Percentiles rank a stretch among this genome's conserved stretches.
Evolutionary conservation across 805 yeast species (phyloP).

Genomic region (Kluyveromyces dobzhanskii): DNA sequence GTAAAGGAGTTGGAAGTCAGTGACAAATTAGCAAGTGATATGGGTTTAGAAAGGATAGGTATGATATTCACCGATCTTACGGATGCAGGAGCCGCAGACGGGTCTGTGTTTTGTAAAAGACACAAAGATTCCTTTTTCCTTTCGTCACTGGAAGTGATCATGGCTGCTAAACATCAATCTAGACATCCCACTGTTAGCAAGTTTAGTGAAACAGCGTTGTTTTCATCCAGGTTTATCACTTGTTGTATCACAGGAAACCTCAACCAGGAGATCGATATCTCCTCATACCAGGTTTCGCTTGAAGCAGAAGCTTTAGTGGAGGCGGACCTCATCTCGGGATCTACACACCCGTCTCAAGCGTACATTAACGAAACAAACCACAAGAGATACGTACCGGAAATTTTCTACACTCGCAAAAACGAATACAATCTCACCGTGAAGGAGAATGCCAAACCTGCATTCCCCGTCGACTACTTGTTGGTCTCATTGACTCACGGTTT

Average conservation of each 20-base stretch:
- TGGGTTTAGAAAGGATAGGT: slow-evolving; percentile 72
- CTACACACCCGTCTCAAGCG: slow-evolving; percentile 85
- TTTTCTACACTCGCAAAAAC: slow-evolving; percentile 73
- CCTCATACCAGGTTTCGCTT: slow-evolving; percentile 82
- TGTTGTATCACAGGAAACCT: slow-evolving; percentile 89
- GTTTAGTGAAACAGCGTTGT: slow-evolving; percentile 54
- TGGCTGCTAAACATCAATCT: slow-evolving; percentile 75
- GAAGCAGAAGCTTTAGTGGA: slow-evolving; percentile 80
- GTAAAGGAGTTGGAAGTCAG: slow-evolving; percentile 37
- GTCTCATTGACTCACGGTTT: slow-evolving; percentile 91
- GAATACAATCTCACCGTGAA: slow-evolving; percentile 88
- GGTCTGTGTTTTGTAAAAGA: slow-evolving; percentile 84
- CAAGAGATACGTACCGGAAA: slow-evolving; percentile 87
- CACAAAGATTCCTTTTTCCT: slow-evolving; percentile 87
- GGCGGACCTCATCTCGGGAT: slow-evolving; percentile 79
- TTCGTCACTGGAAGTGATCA: slow-evolving; percentile 75
- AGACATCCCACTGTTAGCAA: slow-evolving; percentile 53
- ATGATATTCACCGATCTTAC: slow-evolving; percentile 81
- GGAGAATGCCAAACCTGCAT: slow-evolving; percentile 80
- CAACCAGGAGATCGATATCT: slow-evolving; percentile 81
- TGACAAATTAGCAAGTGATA: slow-evolving; percentile 42
- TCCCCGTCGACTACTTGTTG: slow-evolving; percentile 83
- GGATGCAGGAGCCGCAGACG: slow-evolving; percentile 81
- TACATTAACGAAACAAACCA: slow-evolving; percentile 67
- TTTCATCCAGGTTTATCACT: slow-evolving; percentile 86